phyloP scores from a whole-genome alignment of 208 protist species.

The Acanthamoeba healyi region DNA sequence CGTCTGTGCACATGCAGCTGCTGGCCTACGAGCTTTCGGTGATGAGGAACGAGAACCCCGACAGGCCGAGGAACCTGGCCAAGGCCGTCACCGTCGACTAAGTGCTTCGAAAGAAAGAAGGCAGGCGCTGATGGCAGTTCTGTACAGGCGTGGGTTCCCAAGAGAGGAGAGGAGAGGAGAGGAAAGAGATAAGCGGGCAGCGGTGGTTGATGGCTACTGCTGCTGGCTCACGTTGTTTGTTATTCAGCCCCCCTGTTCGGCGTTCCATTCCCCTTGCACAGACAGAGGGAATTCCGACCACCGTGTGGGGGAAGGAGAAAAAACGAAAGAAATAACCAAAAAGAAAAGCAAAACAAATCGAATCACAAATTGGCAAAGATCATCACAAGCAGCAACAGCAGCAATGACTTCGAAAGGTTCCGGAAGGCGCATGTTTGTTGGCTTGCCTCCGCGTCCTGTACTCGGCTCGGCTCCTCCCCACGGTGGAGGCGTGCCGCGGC shows the following conservation, averaged over 20 bases:
- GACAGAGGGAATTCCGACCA: no score
- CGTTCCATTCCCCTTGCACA: no score
- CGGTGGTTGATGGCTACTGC: no score
- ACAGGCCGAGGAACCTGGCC: conserved; percentile 94
- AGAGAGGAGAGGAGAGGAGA: no score
- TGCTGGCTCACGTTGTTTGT: no score
- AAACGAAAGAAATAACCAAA: no score
- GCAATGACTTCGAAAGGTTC: background rate
- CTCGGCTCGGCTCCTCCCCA: conserved; percentile 12
- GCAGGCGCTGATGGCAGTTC: background rate
- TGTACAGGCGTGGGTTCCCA: no score
- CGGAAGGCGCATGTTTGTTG: background rate
- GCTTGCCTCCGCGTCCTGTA: conserved; percentile 7
- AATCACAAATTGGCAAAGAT: no score
- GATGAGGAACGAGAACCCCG: conserved; percentile 92
- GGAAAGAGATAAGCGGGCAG: no score
- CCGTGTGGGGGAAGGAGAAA: no score
- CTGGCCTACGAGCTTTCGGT: conserved; percentile 97
- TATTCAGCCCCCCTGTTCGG: no score
- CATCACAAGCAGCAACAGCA: background rate
- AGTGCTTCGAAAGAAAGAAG: background rate
- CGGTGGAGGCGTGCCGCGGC: conserved; percentile 12
- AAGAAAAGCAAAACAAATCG: no score
- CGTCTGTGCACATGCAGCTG: conserved; percentile 81
- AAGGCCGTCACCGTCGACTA: conserved; percentile 97